A percentile compares a stretch with the other conserved stretches of the same genome.
Evolutionary conservation across 2,329 filamentous ascomycete species (phyloP).

Genomic region (Dothideomycetes sp.): DNA sequence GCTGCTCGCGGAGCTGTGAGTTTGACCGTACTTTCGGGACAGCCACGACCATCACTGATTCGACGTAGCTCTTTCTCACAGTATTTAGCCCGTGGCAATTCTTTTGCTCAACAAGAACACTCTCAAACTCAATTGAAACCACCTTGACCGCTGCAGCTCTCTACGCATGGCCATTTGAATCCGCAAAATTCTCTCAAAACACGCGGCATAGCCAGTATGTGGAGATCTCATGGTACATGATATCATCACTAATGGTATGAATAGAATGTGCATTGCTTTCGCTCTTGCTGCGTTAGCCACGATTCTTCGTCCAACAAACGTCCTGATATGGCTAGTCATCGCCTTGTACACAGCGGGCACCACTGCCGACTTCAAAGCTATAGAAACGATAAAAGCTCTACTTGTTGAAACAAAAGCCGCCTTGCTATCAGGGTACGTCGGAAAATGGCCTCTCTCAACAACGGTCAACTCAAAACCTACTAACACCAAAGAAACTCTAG

Average conservation of each 20-base stretch:
- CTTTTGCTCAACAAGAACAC: slow-evolving; percentile 86
- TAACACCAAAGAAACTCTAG: not conserved
- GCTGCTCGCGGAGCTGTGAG: slow-evolving; percentile 61
- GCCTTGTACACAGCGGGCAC: slow-evolving; percentile 2
- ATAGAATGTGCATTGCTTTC: slow-evolving; percentile 3
- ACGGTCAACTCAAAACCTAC: not conserved
- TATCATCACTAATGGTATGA: not conserved
- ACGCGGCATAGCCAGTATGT: too few relatives aligned
- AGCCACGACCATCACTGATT: slow-evolving; percentile 7
- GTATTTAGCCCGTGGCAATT: slow-evolving; percentile 84
- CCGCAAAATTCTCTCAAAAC: too few relatives aligned
- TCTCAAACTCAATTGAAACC: slow-evolving; percentile 92
- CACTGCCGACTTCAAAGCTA: not conserved
- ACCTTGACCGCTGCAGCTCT: slow-evolving; percentile 72
- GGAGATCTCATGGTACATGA: not conserved
- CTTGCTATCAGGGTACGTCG: slow-evolving; percentile 4
- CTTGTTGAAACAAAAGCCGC: slow-evolving; percentile 4
- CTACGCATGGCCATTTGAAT: slow-evolving; percentile 75
- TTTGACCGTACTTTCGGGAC: slow-evolving; percentile 14
- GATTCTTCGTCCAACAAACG: slow-evolving; percentile 79
- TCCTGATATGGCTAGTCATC: slow-evolving; percentile 59
- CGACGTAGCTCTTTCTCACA: slow-evolving; percentile 53
- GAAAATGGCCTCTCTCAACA: not conserved
- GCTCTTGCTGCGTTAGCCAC: slow-evolving; percentile 61
- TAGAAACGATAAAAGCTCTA: not conserved